Evolutionary conservation across 2,329 filamentous ascomycete species (phyloP).

Genomic region (Coniochaeta sp.): DNA sequence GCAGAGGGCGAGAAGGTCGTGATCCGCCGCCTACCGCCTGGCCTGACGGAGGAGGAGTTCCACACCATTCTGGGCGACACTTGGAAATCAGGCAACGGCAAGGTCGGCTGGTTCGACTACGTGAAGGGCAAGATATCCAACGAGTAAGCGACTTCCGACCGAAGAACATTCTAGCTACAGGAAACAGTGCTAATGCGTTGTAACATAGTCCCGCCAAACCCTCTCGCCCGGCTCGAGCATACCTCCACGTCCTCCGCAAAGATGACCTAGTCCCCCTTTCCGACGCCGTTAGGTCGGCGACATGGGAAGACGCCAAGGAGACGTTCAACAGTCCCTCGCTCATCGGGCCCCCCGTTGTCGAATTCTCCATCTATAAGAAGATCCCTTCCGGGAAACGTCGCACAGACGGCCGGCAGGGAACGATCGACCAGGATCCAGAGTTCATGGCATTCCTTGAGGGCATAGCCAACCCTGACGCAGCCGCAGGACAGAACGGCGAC

Average conservation of each 20-base stretch:
- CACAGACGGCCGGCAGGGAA: constrained; percentile 79
- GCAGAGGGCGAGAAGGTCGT: constrained; percentile 73
- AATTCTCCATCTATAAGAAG: constrained; percentile 79
- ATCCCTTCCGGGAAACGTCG: constrained; percentile 68
- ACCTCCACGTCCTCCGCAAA: constrained; percentile 72
- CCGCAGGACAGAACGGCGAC: constrained; percentile 38
- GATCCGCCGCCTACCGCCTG: constrained; percentile 77
- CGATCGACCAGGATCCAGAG: constrained; percentile 92
- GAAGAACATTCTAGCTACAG: background rate
- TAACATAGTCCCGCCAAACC: constrained; percentile 69
- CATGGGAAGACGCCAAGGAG: constrained; percentile 77
- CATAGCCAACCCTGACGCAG: constrained; percentile 62
- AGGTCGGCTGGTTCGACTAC: constrained; percentile 76
- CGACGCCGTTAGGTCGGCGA: constrained; percentile 59
- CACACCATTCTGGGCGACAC: constrained; percentile 63
- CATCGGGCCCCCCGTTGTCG: constrained; percentile 70
- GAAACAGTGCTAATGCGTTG: too few relatives aligned
- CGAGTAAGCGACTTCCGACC: constrained; percentile 54
- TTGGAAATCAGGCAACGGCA: constrained; percentile 76
- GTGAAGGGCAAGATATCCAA: constrained; percentile 65
- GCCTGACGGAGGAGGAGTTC: constrained; percentile 75
- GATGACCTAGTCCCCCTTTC: constrained; percentile 61
- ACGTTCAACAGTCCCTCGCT: constrained; percentile 66
- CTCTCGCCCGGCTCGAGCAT: constrained; percentile 72
- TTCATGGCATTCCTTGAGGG: constrained; percentile 90